These are phyloP conservation scores for Phalaenopsis aphrodite DNA, from an alignment of 106 monocot genomes.

Conservation along the genomic window DNA sequence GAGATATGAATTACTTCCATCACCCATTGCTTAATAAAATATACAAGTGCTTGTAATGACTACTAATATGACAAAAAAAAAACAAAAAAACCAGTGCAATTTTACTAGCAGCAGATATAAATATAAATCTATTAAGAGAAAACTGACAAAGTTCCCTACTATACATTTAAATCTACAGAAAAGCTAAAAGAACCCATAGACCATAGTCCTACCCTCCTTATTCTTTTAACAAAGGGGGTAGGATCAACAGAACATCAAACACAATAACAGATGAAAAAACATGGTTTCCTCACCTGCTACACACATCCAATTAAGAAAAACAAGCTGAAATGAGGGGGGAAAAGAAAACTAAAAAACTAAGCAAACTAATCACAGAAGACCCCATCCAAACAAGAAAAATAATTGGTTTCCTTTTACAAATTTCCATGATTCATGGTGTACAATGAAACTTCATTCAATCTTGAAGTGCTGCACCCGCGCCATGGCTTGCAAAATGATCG, in stretches of 20 bases:
- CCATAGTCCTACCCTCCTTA: neutral
- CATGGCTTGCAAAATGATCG: neutral
- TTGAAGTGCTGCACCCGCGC: conserved; percentile 6
- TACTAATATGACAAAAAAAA: too few species aligned
- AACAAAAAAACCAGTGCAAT: too few species aligned
- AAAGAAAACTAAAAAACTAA: too few species aligned
- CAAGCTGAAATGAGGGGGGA: too few species aligned
- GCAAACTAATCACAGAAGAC: too few species aligned
- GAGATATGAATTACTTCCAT: too few species aligned
- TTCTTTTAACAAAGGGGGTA: neutral
- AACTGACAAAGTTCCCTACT: neutral
- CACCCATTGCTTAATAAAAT: too few species aligned
- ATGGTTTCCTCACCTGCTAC: neutral
- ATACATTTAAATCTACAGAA: neutral
- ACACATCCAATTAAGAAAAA: too few species aligned
- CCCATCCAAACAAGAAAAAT: too few species aligned
- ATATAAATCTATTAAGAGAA: neutral
- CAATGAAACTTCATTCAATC: neutral
- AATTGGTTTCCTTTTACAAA: too few species aligned
- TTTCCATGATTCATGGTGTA: too few species aligned
- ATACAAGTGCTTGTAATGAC: too few species aligned
- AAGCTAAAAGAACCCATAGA: neutral
- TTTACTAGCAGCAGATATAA: neutral
- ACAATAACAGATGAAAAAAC: neutral
- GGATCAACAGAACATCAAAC: neutral